Evolutionary conservation across 2,329 filamentous ascomycete species (phyloP).

Genomic region (Cladosporium sphaerospermum): DNA sequence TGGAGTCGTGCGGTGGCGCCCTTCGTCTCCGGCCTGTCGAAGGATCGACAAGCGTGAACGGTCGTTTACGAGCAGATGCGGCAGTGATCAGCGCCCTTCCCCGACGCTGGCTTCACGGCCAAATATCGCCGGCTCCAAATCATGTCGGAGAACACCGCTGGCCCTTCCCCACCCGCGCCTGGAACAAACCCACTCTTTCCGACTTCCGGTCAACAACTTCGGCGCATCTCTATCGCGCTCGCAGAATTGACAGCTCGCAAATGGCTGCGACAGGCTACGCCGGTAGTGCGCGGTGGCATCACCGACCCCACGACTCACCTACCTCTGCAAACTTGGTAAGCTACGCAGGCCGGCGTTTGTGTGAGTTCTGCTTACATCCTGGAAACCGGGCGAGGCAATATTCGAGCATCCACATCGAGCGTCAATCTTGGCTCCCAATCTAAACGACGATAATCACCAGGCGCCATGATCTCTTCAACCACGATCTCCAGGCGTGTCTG

Average conservation of each 20-base stretch:
- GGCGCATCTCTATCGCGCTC: constrained; percentile 1
- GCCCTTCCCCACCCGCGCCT: constrained; percentile 1
- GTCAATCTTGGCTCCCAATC: no score
- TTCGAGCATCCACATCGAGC: no score
- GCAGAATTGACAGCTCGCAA: constrained; percentile 2
- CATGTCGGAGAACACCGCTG: constrained; percentile 1
- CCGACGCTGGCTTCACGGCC: background rate
- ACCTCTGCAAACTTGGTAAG: no score
- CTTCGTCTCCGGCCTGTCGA: constrained; percentile 1
- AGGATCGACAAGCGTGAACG: constrained; percentile 11
- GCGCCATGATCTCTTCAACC: no score
- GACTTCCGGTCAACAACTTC: constrained; percentile 6
- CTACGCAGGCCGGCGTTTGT: no score
- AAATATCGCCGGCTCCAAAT: constrained; percentile 2
- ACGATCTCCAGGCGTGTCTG: no score
- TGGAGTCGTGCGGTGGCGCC: background rate
- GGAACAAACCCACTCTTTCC: background rate
- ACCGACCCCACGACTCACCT: no score
- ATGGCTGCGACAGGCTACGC: no score
- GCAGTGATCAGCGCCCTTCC: background rate
- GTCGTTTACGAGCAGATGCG: constrained; percentile 1
- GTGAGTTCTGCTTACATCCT: no score
- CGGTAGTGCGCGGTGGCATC: no score
- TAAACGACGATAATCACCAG: no score
- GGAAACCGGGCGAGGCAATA: no score